A percentile compares a stretch with the other conserved stretches of the same genome.
phyloP scores from a whole-genome alignment of 164 flowering plant species.

The Aristolochia californica region DNA sequence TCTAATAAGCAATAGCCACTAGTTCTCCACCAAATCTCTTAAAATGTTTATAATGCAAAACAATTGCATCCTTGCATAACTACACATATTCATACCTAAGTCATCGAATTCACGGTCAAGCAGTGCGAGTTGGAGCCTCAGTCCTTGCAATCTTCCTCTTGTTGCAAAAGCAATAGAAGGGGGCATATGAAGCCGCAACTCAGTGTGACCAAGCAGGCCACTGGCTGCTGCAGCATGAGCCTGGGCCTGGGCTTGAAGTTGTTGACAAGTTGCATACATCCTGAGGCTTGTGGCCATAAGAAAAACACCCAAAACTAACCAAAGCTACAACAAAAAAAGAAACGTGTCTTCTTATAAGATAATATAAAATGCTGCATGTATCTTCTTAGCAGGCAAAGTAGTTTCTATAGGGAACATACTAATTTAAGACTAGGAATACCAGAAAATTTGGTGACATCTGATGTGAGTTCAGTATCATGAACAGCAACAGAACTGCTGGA shows the following conservation, averaged over 20 bases:
- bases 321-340: conserved; percentile 45
- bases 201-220: conserved; percentile 83
- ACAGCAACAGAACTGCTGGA: conserved; percentile 64
- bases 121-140: conserved; percentile 97
- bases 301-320: conserved; percentile 86
- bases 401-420: neutral
- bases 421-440: conserved; percentile 34
- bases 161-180: conserved; percentile 87
- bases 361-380: neutral
- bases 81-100: conserved; percentile 59
- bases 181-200: conserved; percentile 80
- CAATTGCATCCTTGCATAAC: neutral
- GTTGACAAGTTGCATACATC: conserved; percentile 97
- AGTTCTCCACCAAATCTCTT: no score
- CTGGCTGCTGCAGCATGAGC: conserved; percentile 81
- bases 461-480: conserved; percentile 79
- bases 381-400: neutral
- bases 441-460: conserved; percentile 91
- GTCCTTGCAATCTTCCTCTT: conserved; percentile 83
- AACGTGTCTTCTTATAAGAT: neutral
- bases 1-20: no score
- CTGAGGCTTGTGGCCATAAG: conserved; percentile 83
- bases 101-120: conserved; percentile 99
- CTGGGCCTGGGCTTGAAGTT: conserved; percentile 93
- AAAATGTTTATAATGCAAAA: neutral